phyloP scores from a whole-genome alignment of 2,329 filamentous ascomycete species.

The Colletotrichum plurivorum region DNA sequence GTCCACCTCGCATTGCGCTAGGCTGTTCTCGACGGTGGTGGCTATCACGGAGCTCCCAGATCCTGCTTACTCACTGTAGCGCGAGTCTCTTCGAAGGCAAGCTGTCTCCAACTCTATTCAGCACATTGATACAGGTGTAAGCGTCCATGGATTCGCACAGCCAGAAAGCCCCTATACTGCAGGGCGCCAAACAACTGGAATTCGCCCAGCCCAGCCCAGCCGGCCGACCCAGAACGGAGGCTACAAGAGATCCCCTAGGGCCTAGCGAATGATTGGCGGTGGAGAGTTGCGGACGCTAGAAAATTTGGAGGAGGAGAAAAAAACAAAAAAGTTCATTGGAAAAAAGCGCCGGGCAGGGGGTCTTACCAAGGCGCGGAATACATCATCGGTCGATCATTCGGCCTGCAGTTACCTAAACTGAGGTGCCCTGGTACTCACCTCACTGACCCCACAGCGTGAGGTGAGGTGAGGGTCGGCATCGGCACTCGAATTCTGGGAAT shows the following conservation, averaged over 20 bases:
- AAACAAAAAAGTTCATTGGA: background rate
- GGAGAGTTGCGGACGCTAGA: conserved; percentile 3
- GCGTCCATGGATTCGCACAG: conserved; percentile 11
- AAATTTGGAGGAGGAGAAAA: conserved; percentile 11
- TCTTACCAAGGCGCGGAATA: conserved; percentile 23
- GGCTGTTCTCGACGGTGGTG: conserved; percentile 2
- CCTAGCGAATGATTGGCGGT: background rate
- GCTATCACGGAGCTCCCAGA: conserved; percentile 2
- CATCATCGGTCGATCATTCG: conserved; percentile 37
- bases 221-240: conserved; percentile 11
- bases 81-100: background rate
- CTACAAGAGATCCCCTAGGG: conserved; percentile 1
- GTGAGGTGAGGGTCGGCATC: no score
- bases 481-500: no score
- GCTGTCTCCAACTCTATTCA: background rate
- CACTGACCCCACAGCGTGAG: background rate
- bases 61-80: conserved; percentile 12
- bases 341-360: conserved; percentile 28
- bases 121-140: conserved; percentile 10
- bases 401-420: background rate
- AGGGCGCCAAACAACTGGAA: conserved; percentile 30
- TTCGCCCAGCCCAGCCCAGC: conserved; percentile 28
- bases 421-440: background rate
- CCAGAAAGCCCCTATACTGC: background rate
- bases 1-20: conserved; percentile 1